These are phyloP conservation scores for Colletotrichum sp. DNA, from an alignment of 2,329 filamentous ascomycete species.

Conservation along the genomic window DNA sequence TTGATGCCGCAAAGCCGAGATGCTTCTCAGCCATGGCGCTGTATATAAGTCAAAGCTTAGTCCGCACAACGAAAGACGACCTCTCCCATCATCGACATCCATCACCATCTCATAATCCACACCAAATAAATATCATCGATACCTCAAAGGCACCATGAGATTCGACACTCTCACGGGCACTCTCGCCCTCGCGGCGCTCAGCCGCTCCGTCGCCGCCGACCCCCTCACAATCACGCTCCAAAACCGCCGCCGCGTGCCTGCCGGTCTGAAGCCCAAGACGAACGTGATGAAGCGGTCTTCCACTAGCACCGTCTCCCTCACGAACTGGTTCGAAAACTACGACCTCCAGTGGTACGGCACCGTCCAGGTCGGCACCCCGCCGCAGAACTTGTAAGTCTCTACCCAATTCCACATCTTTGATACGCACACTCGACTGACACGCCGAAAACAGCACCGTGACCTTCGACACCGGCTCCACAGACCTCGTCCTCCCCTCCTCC, in stretches of 20 bases:
- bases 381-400: not conserved
- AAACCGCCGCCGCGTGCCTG: not conserved
- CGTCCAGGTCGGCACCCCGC: not conserved
- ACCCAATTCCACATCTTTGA: not conserved
- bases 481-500: constrained; percentile 30
- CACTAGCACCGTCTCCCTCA: not conserved
- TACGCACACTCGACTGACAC: not conserved
- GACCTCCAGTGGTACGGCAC: not conserved
- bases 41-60: not conserved
- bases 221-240: not conserved
- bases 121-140: not conserved
- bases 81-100: not conserved
- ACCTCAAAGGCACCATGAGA: not conserved
- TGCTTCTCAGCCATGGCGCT: not conserved
- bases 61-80: not conserved
- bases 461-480: constrained; percentile 33
- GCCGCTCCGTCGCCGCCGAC: not conserved
- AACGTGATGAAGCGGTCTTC: not conserved
- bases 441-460: constrained; percentile 29
- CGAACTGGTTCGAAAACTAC: not conserved
- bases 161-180: not conserved
- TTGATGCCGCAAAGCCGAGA: not conserved
- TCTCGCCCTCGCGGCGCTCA: not conserved
- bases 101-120: not conserved
- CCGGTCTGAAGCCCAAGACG: not conserved